Evolutionary conservation across 352 stramenopile species (phyloP).

Genomic region (Phytophthora boehmeriae): DNA sequence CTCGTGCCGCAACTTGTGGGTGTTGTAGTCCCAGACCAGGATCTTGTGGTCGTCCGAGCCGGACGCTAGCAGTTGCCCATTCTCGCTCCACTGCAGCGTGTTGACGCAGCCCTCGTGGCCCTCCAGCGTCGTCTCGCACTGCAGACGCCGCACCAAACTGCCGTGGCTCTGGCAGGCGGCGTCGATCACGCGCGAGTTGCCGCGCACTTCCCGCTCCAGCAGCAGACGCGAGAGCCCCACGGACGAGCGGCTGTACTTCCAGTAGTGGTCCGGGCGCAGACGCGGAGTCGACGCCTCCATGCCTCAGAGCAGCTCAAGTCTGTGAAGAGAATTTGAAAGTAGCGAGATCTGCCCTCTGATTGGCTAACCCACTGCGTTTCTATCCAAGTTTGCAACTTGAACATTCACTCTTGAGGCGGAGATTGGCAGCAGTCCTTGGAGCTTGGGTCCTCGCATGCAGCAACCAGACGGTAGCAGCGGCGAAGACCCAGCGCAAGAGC

Average conservation of each 20-base stretch:
- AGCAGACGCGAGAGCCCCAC: slow-evolving; percentile 45
- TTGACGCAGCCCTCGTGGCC: slow-evolving; percentile 86
- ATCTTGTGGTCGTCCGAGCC: slow-evolving; percentile 87
- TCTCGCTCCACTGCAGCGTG: slow-evolving; percentile 83
- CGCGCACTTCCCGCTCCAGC: slow-evolving; percentile 56
- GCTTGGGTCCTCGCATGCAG: no score
- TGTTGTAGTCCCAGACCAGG: slow-evolving; percentile 82
- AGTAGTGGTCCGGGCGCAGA: slow-evolving; percentile 22
- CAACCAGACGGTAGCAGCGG: no score
- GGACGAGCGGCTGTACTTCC: slow-evolving; percentile 40
- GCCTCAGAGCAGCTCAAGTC: not conserved
- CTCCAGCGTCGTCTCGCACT: slow-evolving; percentile 55
- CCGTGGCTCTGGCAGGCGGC: slow-evolving; percentile 58
- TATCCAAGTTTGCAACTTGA: no score
- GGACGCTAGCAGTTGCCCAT: slow-evolving; percentile 66
- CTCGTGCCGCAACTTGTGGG: slow-evolving; percentile 46
- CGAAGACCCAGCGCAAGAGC: no score
- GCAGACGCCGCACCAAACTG: slow-evolving; percentile 62
- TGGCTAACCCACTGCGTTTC: no score
- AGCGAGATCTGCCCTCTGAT: no score
- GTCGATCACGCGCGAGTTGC: slow-evolving; percentile 53
- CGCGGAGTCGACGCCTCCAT: slow-evolving; percentile 6
- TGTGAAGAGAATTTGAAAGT: no score
- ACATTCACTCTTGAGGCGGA: no score
- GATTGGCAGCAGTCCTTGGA: no score